A percentile compares a stretch with the other conserved stretches of the same genome.
Conservation (phyloP, 371 early-diverging fungal species). For the Mortierella sp. region DNA sequence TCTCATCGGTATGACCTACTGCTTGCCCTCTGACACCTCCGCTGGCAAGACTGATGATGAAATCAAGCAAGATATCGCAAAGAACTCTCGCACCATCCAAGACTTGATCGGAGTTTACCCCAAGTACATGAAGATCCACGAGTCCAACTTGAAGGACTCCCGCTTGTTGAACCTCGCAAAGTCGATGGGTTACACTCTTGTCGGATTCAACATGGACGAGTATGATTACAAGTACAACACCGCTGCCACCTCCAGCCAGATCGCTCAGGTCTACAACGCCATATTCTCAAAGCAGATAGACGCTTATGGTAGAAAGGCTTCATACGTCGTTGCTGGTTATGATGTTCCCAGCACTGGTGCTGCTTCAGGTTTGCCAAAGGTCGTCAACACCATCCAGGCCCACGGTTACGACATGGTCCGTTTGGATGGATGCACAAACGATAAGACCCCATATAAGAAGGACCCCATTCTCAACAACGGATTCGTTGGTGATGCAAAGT, state of each 20-base stretch:
- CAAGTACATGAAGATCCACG: conserved; percentile 70
- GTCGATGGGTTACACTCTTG: conserved; percentile 64
- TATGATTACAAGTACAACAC: conserved; percentile 64
- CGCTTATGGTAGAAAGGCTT: conserved; percentile 68
- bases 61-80: conserved; percentile 60
- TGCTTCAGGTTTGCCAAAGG: conserved; percentile 60
- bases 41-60: conserved; percentile 58
- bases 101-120: conserved; percentile 54
- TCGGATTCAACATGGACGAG: conserved; percentile 69
- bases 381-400: conserved; percentile 62
- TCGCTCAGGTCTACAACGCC: conserved; percentile 59
- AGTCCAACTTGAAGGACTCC: conserved; percentile 60
- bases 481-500: conserved; percentile 60
- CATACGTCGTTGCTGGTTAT: conserved; percentile 66
- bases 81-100: conserved; percentile 55
- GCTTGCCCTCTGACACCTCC: conserved; percentile 60
- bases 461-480: conserved; percentile 55
- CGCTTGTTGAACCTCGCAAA: conserved; percentile 60
- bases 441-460: conserved; percentile 67
- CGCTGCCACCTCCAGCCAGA: conserved; percentile 56
- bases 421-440: conserved; percentile 68
- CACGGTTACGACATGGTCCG: conserved; percentile 72
- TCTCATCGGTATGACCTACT: conserved; percentile 73
- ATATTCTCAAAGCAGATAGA: conserved; percentile 65
- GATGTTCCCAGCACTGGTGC: conserved; percentile 71